Percentiles rank a stretch among this genome's conserved stretches.
Evolutionary conservation across 2,329 filamentous ascomycete genomes (phyloP).

Genomic region (Xylariaceae sp.): DNA sequence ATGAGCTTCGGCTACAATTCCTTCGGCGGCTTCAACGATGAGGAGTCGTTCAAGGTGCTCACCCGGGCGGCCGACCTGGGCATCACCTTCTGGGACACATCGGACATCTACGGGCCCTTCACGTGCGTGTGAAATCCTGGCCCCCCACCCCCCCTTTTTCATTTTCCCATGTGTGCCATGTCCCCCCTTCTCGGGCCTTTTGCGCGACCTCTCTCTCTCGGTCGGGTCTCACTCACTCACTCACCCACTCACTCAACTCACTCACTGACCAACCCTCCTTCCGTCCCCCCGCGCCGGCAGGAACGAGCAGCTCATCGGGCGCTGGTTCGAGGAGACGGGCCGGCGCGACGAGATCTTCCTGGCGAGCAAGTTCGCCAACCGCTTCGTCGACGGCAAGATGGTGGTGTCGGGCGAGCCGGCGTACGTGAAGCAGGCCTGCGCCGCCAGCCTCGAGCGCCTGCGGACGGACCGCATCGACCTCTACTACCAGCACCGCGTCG

Average conservation of each 20-base stretch:
- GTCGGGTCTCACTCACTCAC: too few species aligned
- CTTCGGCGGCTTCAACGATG: slow-evolving; percentile 19
- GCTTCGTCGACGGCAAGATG: slow-evolving; percentile 12
- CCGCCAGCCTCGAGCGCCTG: slow-evolving; percentile 34
- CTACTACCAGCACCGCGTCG: slow-evolving; percentile 43
- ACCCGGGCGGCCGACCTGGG: slow-evolving; percentile 18
- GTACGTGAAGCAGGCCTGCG: slow-evolving; percentile 22
- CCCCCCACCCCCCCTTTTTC: too few species aligned
- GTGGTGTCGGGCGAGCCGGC: slow-evolving; percentile 15
- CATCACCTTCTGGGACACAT: slow-evolving; percentile 23
- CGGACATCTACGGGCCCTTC: slow-evolving; percentile 26
- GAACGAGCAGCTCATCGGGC: slow-evolving; percentile 36
- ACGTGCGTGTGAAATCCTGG: too few species aligned
- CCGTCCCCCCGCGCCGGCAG: too few species aligned
- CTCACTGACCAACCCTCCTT: too few species aligned
- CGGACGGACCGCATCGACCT: slow-evolving; percentile 45
- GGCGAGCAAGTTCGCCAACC: slow-evolving; percentile 45
- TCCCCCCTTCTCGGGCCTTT: background rate
- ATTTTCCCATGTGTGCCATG: background rate
- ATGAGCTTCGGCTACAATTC: slow-evolving; percentile 27
- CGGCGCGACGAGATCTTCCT: slow-evolving; percentile 41
- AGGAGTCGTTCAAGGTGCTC: slow-evolving; percentile 18
- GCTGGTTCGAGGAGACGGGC: slow-evolving; percentile 33
- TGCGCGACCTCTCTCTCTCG: too few species aligned
- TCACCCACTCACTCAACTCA: too few species aligned